A percentile compares a stretch with the other conserved stretches of the same genome.
Evolutionary conservation across 441 rosid species (phyloP).

Genomic region (Corymbia citriodora): DNA sequence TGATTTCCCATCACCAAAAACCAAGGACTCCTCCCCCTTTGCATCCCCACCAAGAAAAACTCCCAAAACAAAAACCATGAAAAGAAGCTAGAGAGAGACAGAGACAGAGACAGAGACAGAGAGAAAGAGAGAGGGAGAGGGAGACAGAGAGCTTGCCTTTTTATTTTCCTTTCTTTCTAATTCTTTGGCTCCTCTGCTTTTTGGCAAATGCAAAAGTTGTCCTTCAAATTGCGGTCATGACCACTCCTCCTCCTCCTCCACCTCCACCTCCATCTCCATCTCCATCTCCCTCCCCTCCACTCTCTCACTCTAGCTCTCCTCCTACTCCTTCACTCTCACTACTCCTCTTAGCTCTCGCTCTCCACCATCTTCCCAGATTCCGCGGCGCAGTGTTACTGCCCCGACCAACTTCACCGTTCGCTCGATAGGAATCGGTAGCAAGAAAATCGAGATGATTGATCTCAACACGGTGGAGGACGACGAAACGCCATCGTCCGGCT

Average conservation of each 20-base stretch:
- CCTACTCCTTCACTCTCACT: background rate
- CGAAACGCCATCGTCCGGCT: conserved; percentile 63
- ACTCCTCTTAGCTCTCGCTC: background rate
- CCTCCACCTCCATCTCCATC: background rate
- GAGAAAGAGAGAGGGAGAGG: background rate
- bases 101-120: background rate
- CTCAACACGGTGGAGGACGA: conserved; percentile 90
- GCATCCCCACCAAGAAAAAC: background rate
- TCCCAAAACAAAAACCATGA: background rate
- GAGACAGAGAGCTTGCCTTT: background rate
- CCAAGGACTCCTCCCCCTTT: background rate
- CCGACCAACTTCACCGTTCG: background rate
- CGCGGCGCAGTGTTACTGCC: background rate
- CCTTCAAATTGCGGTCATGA: background rate
- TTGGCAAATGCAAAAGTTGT: conserved; percentile 1
- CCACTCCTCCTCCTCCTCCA: background rate
- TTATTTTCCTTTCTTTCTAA: background rate
- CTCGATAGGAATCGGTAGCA: conserved; percentile 28
- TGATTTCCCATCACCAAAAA: background rate
- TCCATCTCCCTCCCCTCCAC: background rate
- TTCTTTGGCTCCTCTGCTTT: background rate
- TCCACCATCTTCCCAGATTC: background rate
- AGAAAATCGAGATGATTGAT: conserved; percentile 60
- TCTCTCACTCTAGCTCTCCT: background rate
- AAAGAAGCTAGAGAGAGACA: background rate